Evolutionary conservation across 805 yeast species (phyloP).

Genomic region (Cyberlindnera misumaiensis): DNA sequence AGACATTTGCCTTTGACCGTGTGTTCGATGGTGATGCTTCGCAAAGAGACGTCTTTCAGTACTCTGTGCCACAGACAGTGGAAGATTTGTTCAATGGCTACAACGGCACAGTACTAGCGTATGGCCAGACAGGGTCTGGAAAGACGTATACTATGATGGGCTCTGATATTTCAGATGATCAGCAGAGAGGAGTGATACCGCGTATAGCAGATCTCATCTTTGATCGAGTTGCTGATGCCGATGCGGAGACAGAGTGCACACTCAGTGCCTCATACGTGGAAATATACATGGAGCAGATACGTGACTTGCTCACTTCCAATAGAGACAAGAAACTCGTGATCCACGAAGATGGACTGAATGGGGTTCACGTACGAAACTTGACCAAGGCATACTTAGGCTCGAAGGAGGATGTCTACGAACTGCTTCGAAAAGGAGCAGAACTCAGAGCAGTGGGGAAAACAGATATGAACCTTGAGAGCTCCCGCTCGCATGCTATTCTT

Average conservation of each 20-base stretch:
- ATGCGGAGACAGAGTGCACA: constrained; percentile 50
- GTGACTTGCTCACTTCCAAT: constrained; percentile 54
- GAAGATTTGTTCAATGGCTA: constrained; percentile 69
- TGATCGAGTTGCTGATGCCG: constrained; percentile 36
- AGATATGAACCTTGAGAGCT: constrained; percentile 63
- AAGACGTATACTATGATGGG: constrained; percentile 79
- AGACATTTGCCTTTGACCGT: constrained; percentile 53
- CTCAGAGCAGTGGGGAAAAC: constrained; percentile 55
- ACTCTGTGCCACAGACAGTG: constrained; percentile 50
- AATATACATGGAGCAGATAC: constrained; percentile 69
- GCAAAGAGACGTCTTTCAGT: constrained; percentile 55
- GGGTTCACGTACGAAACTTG: constrained; percentile 67
- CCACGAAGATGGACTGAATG: constrained; percentile 58
- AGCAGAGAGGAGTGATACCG: constrained; percentile 56
- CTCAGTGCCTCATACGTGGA: constrained; percentile 70
- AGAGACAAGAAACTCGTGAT: constrained; percentile 33
- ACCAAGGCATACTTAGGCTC: constrained; percentile 53
- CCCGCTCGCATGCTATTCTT: constrained; percentile 77
- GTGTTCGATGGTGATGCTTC: constrained; percentile 46
- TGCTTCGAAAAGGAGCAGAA: constrained; percentile 52
- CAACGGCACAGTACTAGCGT: constrained; percentile 70
- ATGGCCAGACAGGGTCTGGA: constrained; percentile 78
- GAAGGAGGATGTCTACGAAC: constrained; percentile 48
- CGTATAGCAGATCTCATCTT: constrained; percentile 64
- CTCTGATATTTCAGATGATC: constrained; percentile 22